Evolutionary conservation across 805 yeast species (phyloP).

Genomic region (Phaffomyces thermotolerans): DNA sequence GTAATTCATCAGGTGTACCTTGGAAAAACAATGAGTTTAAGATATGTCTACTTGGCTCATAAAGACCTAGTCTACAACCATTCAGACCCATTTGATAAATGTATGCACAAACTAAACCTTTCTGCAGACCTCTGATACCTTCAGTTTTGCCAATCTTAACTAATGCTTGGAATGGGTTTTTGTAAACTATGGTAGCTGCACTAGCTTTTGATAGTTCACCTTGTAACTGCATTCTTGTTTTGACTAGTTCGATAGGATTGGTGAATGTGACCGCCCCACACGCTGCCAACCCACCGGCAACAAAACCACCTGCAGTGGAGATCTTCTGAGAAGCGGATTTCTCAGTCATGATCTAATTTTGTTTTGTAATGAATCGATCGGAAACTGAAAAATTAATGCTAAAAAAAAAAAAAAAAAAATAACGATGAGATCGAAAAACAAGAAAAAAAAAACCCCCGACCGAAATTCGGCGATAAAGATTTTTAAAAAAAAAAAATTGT

Average conservation of each 20-base stretch:
- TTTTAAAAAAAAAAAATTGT: background rate
- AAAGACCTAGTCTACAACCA: slow-evolving; percentile 90
- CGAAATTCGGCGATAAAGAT: background rate
- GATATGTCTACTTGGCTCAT: slow-evolving; percentile 73
- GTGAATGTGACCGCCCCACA: slow-evolving; percentile 97
- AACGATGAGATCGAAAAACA: too few relatives aligned
- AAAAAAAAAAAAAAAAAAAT: too few relatives aligned
- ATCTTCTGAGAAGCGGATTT: slow-evolving; percentile 49
- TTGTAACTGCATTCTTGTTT: slow-evolving; percentile 94
- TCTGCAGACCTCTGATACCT: slow-evolving; percentile 82
- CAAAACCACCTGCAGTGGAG: slow-evolving; percentile 67
- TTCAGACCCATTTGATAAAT: slow-evolving; percentile 85
- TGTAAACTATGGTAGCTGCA: slow-evolving; percentile 50
- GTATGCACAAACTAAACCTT: slow-evolving; percentile 86
- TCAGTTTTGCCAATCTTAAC: slow-evolving; percentile 65
- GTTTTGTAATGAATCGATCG: background rate
- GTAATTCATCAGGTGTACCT: slow-evolving; percentile 32
- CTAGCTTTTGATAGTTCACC: slow-evolving; percentile 63
- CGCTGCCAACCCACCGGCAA: slow-evolving; percentile 92
- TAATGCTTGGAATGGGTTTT: slow-evolving; percentile 82
- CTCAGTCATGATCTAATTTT: slow-evolving; percentile 4
- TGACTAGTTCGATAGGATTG: slow-evolving; percentile 90
- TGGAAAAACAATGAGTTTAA: slow-evolving; percentile 53
- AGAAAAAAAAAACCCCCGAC: too few relatives aligned
- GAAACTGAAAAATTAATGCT: background rate